Conservation (phyloP, 169 alveolate species). For the Neospora caninum region DNA sequence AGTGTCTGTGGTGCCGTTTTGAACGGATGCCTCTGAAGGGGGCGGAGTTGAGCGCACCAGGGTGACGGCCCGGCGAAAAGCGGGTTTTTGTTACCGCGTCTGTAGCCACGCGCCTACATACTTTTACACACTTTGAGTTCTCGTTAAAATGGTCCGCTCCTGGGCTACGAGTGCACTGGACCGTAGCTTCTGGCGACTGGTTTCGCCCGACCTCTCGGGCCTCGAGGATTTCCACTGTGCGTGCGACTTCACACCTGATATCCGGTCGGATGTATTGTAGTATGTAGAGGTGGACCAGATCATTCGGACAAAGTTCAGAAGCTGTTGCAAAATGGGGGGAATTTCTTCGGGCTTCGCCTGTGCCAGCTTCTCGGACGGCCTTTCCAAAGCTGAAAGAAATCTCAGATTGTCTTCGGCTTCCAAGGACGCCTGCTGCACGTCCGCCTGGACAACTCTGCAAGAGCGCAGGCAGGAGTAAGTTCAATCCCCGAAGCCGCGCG, state of each 20-base stretch:
- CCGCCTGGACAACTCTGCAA: constrained; percentile 81
- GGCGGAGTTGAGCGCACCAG: too few species aligned
- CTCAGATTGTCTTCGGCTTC: constrained; percentile 89
- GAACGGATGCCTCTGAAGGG: too few species aligned
- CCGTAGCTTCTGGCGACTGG: too few species aligned
- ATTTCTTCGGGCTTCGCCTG: constrained; percentile 88
- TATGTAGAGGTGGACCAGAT: constrained; percentile 88
- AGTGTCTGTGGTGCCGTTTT: too few species aligned
- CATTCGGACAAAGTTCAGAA: constrained; percentile 90
- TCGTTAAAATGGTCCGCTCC: too few species aligned
- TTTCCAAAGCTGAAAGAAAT: constrained; percentile 84
- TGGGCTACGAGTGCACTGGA: too few species aligned
- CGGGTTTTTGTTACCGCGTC: too few species aligned
- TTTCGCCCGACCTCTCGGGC: too few species aligned
- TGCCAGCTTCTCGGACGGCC: constrained; percentile 88
- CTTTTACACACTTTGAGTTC: too few species aligned
- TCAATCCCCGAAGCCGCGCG: not conserved
- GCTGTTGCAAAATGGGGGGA: constrained; percentile 86
- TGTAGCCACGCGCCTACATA: too few species aligned
- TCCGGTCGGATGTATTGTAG: constrained; percentile 88
- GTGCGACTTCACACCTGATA: constrained; percentile 67
- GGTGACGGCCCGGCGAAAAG: too few species aligned
- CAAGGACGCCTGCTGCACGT: constrained; percentile 84
- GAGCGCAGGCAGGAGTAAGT: not conserved
- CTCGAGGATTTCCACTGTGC: too few species aligned